Evolutionary conservation across 1,139 yeast species (phyloP), one percentile per base, ranked within the genome.

Genomic region (Maudiozyma humilis): DNA sequence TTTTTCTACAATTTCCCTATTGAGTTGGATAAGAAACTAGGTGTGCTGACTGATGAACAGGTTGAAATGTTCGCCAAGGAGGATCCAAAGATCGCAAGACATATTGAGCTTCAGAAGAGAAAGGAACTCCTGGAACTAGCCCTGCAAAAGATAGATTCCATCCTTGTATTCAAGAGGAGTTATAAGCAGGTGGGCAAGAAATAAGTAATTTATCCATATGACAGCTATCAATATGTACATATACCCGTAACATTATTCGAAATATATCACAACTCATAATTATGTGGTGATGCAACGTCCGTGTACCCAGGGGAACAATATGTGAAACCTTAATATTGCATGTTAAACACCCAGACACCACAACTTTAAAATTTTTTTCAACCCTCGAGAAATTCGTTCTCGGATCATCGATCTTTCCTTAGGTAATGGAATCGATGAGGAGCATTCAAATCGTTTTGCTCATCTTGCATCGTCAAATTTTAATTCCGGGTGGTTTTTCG

Each of bases 1-100:
- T 93, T 93, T 59, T 91, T 89, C 64, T 91, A 93, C 65, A 88
- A 87, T 57, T 91, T 93, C 67, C 98, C 98, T 1, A 75, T 97
- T 45, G 96, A 88, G 61, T 71, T 93, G 50, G 99, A 93, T 63
- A 71, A 72, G 45, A 78, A 81, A 51, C 73, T 93, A 49, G 79
- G 84, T 48, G 72, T 71, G 49, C 68, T 91, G 56, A 70, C 78
- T 10, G 72, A 72, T 42, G 95, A 87, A 44, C 94, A 89, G 58
- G 74, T 91, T 47, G 97, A 89, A 57, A 68, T 69, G 47, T 86
- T 89, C 68, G 98, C 98, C 1, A 87, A 87, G 57, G 97, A 93
- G 63, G 98, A 93, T 66, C 93, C 95, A 14, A 85, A 82, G 66
- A 78, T 91, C 47, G 82, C 82, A 60, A 76, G 82, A 53, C 98